Evolutionary conservation across 495 filamentous ascomycete genomes (phyloP).

Genomic region (Penicillium turbatum): DNA sequence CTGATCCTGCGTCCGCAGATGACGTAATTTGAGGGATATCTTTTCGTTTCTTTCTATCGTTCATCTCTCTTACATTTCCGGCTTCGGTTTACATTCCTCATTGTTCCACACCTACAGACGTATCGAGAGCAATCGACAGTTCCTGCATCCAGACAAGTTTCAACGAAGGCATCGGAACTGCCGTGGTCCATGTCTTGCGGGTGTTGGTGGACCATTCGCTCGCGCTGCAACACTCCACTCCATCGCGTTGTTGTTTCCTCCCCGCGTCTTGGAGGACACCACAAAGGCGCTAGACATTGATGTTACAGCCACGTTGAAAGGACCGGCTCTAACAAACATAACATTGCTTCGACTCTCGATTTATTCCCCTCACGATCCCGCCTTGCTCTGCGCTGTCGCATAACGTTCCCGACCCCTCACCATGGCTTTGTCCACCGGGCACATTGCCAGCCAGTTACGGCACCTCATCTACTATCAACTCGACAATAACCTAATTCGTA

Average conservation of each 20-base stretch:
- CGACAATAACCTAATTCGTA: slow-evolving; percentile 81
- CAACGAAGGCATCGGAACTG: background rate
- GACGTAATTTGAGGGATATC: slow-evolving; percentile 5
- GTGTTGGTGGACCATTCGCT: slow-evolving; percentile 15
- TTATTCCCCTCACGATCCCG: background rate
- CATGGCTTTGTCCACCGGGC: slow-evolving; percentile 67
- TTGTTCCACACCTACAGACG: slow-evolving; percentile 4
- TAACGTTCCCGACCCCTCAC: slow-evolving; percentile 19
- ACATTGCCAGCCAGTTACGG: slow-evolving; percentile 70
- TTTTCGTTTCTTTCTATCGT: slow-evolving; percentile 1
- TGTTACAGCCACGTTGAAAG: slow-evolving; percentile 1
- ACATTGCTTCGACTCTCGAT: slow-evolving; percentile 9
- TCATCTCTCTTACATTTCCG: slow-evolving; percentile 20
- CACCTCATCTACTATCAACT: slow-evolving; percentile 89
- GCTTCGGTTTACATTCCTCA: slow-evolving; percentile 27
- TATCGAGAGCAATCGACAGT: slow-evolving; percentile 11
- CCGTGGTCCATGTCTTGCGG: slow-evolving; percentile 9
- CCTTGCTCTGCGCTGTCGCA: slow-evolving; percentile 6
- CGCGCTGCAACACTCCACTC: slow-evolving; percentile 14
- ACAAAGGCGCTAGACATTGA: slow-evolving; percentile 8
- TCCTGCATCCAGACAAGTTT: slow-evolving; percentile 4
- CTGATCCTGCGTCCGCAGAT: slow-evolving; percentile 7
- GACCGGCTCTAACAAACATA: slow-evolving; percentile 5
- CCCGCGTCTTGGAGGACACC: slow-evolving; percentile 17
- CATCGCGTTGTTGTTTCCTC: slow-evolving; percentile 29